Percentiles rank a stretch among this genome's conserved stretches.
Evolutionary conservation across 371 early-diverging fungal genomes (phyloP).

Genomic region (Gilbertella persicaria): DNA sequence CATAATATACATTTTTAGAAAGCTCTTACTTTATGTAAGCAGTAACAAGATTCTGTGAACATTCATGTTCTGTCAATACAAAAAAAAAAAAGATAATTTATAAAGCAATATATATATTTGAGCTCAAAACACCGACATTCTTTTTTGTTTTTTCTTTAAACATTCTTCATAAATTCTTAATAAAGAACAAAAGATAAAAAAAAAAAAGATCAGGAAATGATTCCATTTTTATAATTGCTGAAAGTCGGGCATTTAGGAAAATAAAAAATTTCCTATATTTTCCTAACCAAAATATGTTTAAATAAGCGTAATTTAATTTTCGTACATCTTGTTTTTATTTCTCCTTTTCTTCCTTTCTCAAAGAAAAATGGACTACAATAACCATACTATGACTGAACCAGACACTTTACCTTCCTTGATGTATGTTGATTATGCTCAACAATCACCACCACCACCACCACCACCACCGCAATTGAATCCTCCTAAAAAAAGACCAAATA

Average conservation of each 20-base stretch:
- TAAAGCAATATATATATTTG: too few species aligned
- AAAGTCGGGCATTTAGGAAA: constrained; percentile 8
- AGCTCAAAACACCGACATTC: too few species aligned
- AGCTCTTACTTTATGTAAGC: too few species aligned
- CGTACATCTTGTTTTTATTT: background rate
- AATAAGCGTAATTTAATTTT: background rate
- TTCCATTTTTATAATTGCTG: background rate
- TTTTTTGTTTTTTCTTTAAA: too few species aligned
- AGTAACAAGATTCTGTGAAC: too few species aligned
- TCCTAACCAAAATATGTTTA: background rate
- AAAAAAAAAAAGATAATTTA: too few species aligned
- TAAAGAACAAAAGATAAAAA: background rate
- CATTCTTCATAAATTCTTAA: background rate
- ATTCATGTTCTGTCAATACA: too few species aligned
- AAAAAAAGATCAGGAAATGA: background rate
- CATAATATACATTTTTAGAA: too few species aligned
- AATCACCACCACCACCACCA: background rate
- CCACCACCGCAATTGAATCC: background rate
- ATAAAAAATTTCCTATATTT: constrained; percentile 4
- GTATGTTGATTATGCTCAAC: constrained; percentile 5
- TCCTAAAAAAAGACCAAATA: constrained; percentile 7
- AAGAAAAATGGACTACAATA: constrained; percentile 6
- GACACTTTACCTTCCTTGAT: constrained; percentile 9
- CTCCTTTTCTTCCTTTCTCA: background rate
- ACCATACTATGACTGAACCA: background rate